A percentile compares a stretch with the other conserved stretches of the same genome.
phyloP scores from a whole-genome alignment of 768 basidiomycete genomes.

The Leccinum incarnatum region DNA sequence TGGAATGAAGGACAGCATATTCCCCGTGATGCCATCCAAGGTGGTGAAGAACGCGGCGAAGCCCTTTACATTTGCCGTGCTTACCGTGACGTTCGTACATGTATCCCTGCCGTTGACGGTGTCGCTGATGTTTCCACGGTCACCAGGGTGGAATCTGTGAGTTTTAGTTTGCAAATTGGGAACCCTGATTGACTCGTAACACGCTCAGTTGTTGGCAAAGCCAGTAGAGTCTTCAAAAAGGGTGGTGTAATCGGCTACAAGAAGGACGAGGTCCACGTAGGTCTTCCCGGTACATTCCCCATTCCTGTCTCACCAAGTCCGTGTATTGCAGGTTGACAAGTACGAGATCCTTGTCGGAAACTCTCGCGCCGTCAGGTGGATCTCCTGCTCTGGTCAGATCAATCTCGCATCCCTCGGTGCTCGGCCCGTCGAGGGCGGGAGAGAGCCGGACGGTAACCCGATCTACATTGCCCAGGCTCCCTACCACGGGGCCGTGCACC shows the following conservation, averaged over 20 bases:
- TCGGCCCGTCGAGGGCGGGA: constrained; percentile 65
- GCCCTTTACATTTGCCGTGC: constrained; percentile 58
- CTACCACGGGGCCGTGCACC: constrained; percentile 49
- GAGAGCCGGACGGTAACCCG: constrained; percentile 56
- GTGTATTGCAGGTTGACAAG: constrained; percentile 45
- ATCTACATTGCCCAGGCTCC: constrained; percentile 62
- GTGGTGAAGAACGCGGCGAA: constrained; percentile 52
- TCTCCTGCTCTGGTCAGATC: constrained; percentile 44
- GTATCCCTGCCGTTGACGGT: background rate
- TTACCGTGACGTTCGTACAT: constrained; percentile 49
- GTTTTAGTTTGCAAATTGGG: constrained; percentile 6
- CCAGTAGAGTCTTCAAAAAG: constrained; percentile 52
- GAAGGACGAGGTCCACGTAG: constrained; percentile 57
- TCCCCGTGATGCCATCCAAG: constrained; percentile 54
- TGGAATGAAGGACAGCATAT: constrained; percentile 57
- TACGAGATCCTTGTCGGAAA: constrained; percentile 76
- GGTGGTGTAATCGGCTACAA: constrained; percentile 65
- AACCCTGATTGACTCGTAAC: constrained; percentile 1
- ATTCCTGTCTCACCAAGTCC: background rate
- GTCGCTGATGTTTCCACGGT: constrained; percentile 7
- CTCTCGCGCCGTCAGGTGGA: constrained; percentile 56
- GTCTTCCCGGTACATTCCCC: constrained; percentile 6
- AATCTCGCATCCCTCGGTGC: constrained; percentile 42
- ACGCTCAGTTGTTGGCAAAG: constrained; percentile 62
- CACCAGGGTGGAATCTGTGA: constrained; percentile 53